Percentiles rank a stretch among this genome's conserved stretches.
These are phyloP conservation scores for Colletotrichum liriopes DNA, from an alignment of 2,329 filamentous ascomycete species.

Conservation along the genomic window DNA sequence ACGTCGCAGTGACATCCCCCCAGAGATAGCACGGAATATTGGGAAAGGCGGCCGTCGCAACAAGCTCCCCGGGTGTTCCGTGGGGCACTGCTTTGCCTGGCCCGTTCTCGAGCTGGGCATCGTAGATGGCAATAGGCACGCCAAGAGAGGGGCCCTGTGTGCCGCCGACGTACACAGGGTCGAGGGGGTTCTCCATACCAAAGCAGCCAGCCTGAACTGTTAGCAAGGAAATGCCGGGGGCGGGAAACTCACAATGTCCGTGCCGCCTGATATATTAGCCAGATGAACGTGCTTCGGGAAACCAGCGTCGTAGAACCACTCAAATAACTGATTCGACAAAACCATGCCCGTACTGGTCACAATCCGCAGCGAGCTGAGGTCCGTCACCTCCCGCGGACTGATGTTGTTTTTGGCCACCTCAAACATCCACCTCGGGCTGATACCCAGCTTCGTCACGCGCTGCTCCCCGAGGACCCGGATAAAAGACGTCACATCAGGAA, in stretches of 20 bases:
- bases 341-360: slow-evolving; percentile 88
- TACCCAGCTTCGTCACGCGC: slow-evolving; percentile 80
- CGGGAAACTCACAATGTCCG: slow-evolving; percentile 74
- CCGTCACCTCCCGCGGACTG: slow-evolving; percentile 72
- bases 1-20: slow-evolving; percentile 59
- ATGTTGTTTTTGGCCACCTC: slow-evolving; percentile 78
- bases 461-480: slow-evolving; percentile 75
- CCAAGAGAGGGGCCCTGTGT: slow-evolving; percentile 67
- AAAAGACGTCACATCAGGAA: slow-evolving; percentile 76
- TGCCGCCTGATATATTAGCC: slow-evolving; percentile 83
- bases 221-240: background rate
- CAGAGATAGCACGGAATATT: slow-evolving; percentile 81
- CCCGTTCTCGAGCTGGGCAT: slow-evolving; percentile 70
- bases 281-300: slow-evolving; percentile 80
- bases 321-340: slow-evolving; percentile 81
- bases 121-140: slow-evolving; percentile 71
- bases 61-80: slow-evolving; percentile 82
- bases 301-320: slow-evolving; percentile 82
- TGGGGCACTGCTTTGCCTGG: slow-evolving; percentile 61
- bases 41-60: slow-evolving; percentile 79
- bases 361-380: slow-evolving; percentile 72
- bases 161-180: slow-evolving; percentile 74
- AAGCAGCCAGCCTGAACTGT: slow-evolving; percentile 70
- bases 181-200: slow-evolving; percentile 76
- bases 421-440: slow-evolving; percentile 82